Evolutionary conservation across 1,284 basidiomycete species (phyloP).

Genomic region (Papiliotrema terrestris): DNA sequence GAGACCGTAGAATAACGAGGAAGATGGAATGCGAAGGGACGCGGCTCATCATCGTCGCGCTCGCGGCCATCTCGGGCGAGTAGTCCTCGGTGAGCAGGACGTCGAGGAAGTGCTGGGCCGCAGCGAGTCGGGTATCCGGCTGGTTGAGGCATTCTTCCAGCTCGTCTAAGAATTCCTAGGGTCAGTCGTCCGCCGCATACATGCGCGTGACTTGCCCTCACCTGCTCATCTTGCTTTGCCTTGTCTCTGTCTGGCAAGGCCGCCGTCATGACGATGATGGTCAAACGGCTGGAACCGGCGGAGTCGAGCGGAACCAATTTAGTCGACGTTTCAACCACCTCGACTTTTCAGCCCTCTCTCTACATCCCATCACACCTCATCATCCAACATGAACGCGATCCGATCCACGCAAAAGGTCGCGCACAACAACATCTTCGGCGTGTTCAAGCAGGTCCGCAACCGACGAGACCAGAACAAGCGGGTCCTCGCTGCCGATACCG

Average conservation of each 20-base stretch:
- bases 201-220: neutral
- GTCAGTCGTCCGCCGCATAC: neutral
- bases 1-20: conserved; percentile 18
- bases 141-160: conserved; percentile 8
- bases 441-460: conserved; percentile 1
- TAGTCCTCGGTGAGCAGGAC: conserved; percentile 25
- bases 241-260: too few relatives aligned
- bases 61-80: conserved; percentile 19
- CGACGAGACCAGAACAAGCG: conserved; percentile 41
- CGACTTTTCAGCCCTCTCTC: neutral
- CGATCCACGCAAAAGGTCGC: conserved; percentile 1
- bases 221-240: neutral
- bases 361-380: neutral
- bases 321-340: neutral
- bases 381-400: conserved; percentile 1
- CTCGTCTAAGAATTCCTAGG: conserved; percentile 12
- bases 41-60: conserved; percentile 23
- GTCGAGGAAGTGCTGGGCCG: conserved; percentile 25
- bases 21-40: conserved; percentile 25
- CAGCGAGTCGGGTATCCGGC: conserved; percentile 18
- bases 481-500: conserved; percentile 57
- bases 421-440: conserved; percentile 3
- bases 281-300: too few relatives aligned
- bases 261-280: too few relatives aligned
- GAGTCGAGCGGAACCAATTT: too few relatives aligned